phyloP scores from a whole-genome alignment of 2,329 filamentous ascomycete genomes.

The Torrubiella hemipterigena region DNA sequence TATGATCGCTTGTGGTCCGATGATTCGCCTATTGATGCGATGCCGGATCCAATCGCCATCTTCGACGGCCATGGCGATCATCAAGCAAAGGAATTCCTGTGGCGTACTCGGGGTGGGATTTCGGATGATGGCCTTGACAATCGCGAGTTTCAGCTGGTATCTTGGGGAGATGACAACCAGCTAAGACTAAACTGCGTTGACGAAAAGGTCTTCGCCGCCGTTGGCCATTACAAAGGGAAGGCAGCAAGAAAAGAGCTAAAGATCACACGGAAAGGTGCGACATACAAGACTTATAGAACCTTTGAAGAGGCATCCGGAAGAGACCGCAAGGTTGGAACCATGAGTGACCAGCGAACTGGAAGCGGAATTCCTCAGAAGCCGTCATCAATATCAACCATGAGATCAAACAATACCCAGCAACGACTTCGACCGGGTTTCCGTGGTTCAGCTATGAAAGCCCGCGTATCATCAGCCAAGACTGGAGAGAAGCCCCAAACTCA shows the following conservation, averaged over 20 bases:
- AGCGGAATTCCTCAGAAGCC: conserved; percentile 28
- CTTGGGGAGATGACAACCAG: conserved; percentile 81
- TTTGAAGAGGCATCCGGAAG: conserved; percentile 46
- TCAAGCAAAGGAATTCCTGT: conserved; percentile 84
- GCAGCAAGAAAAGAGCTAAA: conserved; percentile 52
- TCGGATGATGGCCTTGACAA: conserved; percentile 61
- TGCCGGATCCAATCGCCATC: conserved; percentile 38
- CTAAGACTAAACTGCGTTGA: conserved; percentile 68
- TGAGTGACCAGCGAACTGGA: conserved; percentile 45
- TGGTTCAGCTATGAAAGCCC: conserved; percentile 48
- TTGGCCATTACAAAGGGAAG: conserved; percentile 63
- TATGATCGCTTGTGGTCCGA: conserved; percentile 53
- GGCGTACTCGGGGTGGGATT: conserved; percentile 63
- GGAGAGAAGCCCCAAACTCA: conserved; percentile 40
- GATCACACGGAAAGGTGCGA: conserved; percentile 70
- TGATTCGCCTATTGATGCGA: conserved; percentile 29
- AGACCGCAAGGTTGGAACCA: conserved; percentile 48
- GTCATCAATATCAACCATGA: conserved; percentile 30
- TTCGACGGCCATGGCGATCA: conserved; percentile 51
- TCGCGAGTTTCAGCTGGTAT: conserved; percentile 84
- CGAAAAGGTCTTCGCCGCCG: conserved; percentile 47
- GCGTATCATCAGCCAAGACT: conserved; percentile 26
- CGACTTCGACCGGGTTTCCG: conserved; percentile 33
- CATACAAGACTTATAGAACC: conserved; percentile 76
- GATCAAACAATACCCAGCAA: conserved; percentile 17